These are phyloP conservation scores for Schizosaccharomyces pombe DNA, from an alignment of 805 yeast species.

Conservation along the genomic window DNA sequence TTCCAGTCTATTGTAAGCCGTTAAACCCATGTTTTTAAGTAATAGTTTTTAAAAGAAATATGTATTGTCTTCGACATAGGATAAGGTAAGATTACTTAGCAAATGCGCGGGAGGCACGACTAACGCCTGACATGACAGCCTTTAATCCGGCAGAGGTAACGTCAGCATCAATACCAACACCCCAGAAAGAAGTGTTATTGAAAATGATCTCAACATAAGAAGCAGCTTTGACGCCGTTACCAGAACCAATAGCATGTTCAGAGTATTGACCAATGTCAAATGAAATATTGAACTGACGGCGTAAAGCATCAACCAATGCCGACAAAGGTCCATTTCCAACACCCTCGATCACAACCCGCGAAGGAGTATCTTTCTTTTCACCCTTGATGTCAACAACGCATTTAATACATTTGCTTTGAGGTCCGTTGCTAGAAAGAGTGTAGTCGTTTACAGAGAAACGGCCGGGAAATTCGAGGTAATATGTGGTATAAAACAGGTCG, in stretches of 20 bases:
- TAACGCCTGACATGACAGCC: conserved; percentile 19
- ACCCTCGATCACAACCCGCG: conserved; percentile 19
- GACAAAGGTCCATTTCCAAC: conserved; percentile 68
- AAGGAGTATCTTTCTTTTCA: neutral
- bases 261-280: conserved; percentile 46
- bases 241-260: conserved; percentile 61
- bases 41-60: too few species aligned
- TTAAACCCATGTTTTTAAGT: too few species aligned
- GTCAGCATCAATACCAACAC: conserved; percentile 80
- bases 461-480: conserved; percentile 19
- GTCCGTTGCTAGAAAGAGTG: conserved; percentile 19
- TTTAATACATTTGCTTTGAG: conserved; percentile 21
- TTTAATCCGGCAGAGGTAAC: conserved; percentile 62
- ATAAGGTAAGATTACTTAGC: neutral
- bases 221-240: conserved; percentile 50
- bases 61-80: too few species aligned
- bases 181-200: conserved; percentile 36
- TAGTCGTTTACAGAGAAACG: conserved; percentile 23
- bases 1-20: too few species aligned
- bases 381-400: conserved; percentile 29
- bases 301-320: conserved; percentile 41
- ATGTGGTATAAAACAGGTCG: conserved; percentile 38
- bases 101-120: neutral
- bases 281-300: conserved; percentile 23
- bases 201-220: conserved; percentile 33